Evolutionary conservation across 768 basidiomycete genomes (phyloP), one percentile per base, ranked within the genome.

Genomic region (Pluteus cervinus): DNA sequence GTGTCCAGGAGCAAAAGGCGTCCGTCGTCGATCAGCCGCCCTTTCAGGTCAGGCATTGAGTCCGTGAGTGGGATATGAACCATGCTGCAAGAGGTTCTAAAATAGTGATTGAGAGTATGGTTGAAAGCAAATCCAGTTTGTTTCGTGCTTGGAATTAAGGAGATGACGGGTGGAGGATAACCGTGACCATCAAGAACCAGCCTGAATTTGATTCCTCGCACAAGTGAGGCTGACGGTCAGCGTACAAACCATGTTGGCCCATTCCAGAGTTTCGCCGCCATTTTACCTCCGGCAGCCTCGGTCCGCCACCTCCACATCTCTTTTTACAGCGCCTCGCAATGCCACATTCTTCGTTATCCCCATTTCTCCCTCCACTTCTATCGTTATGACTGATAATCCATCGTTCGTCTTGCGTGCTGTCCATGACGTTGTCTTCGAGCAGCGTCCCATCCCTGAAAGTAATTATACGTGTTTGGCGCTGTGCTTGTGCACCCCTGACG

Each of bases 381-480:
- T n/a, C n/a, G n/a, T 51, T 62, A 83, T 84, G 78, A 68, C 78
- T 16, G 73, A 82, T 59, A 90, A 89, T 55, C 78, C 68, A 32
- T 87, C 86, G 4, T 88, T 91, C 55, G 80, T 92, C 37, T 69
- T 92, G 36, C 72, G 74, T 25, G 75, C 68, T 39, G 65, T 89
- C 45, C 68, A 86, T 6, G 67, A 85, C 29, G 76, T 85, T 44
- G 67, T 63, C 30, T 90, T 75, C 50, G 87, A 90, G 48, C 65
- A 81, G 35, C 68, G 84, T 3, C 76, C 81, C n/a, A 71, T 91
- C 44, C 88, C 86, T 20, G 69, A 81, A 50, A 65, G 83, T 85
- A 37, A 41, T 73, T 48, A 7, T 34, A 12, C 15, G 32, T 18
- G 28, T 22, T 26, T 21, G 24, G 20, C 12, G 39, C 29, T 5